phyloP scores from a whole-genome alignment of 768 basidiomycete genomes.

The Mycena rosella region DNA sequence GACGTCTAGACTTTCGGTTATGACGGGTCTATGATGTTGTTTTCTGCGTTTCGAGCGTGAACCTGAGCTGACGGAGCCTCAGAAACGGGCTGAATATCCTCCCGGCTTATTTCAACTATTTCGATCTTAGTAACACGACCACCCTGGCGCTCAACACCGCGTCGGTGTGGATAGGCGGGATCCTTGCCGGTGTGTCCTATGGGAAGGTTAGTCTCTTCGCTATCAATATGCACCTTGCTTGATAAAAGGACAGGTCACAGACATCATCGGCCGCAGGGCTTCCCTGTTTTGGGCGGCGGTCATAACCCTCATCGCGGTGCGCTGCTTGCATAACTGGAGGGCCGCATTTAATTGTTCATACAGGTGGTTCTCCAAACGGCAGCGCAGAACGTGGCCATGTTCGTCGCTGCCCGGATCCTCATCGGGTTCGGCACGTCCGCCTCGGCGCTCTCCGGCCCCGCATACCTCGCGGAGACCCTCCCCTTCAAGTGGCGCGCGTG shows the following conservation, averaged over 20 bases:
- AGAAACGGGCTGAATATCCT: constrained; percentile 42
- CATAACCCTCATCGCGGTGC: constrained; percentile 35
- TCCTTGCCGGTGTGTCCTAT: constrained; percentile 40
- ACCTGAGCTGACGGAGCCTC: not conserved
- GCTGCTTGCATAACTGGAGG: not conserved
- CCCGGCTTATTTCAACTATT: constrained; percentile 37
- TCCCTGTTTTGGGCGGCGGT: constrained; percentile 40
- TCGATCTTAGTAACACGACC: constrained; percentile 24
- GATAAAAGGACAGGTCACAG: too few species aligned
- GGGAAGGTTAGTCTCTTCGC: too few species aligned
- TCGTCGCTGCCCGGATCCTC: constrained; percentile 40
- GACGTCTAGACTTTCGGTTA: constrained; percentile 30
- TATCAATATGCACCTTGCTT: too few species aligned
- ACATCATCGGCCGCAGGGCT: constrained; percentile 38
- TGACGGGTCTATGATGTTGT: constrained; percentile 35
- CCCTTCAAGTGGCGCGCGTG: constrained; percentile 40
- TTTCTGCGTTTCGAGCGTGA: not conserved
- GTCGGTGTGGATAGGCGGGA: constrained; percentile 41
- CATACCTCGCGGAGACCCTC: constrained; percentile 40
- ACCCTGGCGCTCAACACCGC: constrained; percentile 34
- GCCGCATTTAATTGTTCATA: not conserved
- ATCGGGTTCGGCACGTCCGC: constrained; percentile 41
- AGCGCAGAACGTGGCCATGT: constrained; percentile 41
- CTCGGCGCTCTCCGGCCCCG: constrained; percentile 38
- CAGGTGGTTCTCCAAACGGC: constrained; percentile 39